Conservation (phyloP, 2,329 filamentous ascomycete species). For the Aspergillus pseudoviridinutans region DNA sequence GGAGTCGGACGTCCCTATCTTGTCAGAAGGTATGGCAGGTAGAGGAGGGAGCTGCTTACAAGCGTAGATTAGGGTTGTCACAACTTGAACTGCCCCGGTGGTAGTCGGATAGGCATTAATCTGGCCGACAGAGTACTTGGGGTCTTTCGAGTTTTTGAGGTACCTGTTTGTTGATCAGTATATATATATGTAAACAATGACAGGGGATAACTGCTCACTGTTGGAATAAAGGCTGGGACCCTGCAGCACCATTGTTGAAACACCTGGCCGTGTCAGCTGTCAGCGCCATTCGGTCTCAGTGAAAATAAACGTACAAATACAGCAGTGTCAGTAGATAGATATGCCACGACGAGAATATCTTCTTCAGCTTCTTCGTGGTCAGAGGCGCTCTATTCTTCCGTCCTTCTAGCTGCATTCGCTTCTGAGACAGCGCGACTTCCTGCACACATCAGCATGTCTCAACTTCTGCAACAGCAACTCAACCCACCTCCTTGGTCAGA, state of each 20-base stretch:
- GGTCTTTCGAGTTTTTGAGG: conserved; percentile 35
- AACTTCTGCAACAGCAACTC: neutral
- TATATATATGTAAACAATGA: neutral
- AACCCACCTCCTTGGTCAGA: conserved; percentile 35
- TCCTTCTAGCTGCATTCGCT: conserved; percentile 50
- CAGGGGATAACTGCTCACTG: conserved; percentile 27
- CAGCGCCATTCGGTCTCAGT: neutral
- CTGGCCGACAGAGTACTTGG: conserved; percentile 43
- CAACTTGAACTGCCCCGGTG: conserved; percentile 51
- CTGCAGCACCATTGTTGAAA: conserved; percentile 58
- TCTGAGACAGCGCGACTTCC: conserved; percentile 45
- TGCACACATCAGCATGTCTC: conserved; percentile 5
- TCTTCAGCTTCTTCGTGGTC: conserved; percentile 52
- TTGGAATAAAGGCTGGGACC: conserved; percentile 54
- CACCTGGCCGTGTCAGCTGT: conserved; percentile 26
- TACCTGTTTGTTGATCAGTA: conserved; percentile 5
- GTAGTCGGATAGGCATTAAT: conserved; percentile 58
- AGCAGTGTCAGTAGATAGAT: conserved; percentile 56
- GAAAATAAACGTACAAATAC: conserved; percentile 45
- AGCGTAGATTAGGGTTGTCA: conserved; percentile 60
- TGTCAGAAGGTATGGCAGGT: neutral
- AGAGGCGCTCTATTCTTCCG: conserved; percentile 44
- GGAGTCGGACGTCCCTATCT: conserved; percentile 56
- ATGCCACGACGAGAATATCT: conserved; percentile 62
- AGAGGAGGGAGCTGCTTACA: conserved; percentile 29